phyloP scores from a whole-genome alignment of 305 asterid genomes.

The Rubia peregrina region DNA sequence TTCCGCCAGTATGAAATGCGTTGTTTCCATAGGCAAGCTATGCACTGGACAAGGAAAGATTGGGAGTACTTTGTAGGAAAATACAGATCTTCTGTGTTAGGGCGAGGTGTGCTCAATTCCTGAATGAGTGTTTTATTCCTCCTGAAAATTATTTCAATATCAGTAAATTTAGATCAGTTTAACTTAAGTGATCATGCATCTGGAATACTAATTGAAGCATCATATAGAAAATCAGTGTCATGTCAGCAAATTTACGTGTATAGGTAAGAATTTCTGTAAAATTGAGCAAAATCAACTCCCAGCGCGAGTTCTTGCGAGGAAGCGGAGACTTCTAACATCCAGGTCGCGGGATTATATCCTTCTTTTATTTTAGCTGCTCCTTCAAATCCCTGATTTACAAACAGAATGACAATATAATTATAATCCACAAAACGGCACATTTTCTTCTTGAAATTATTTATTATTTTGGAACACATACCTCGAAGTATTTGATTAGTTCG shows the following conservation, averaged over 20 bases:
- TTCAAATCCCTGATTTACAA: slow-evolving; percentile 33
- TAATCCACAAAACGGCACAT: not conserved
- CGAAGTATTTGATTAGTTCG: slow-evolving; percentile 60
- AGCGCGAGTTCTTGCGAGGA: slow-evolving; percentile 54
- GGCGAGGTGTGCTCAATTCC: slow-evolving; percentile 53
- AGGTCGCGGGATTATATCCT: slow-evolving; percentile 87
- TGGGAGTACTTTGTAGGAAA: slow-evolving; percentile 62
- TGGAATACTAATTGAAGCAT: not conserved
- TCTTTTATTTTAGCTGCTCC: slow-evolving; percentile 58
- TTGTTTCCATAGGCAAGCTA: slow-evolving; percentile 83
- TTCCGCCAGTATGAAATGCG: slow-evolving; percentile 79
- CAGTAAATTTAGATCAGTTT: not conserved
- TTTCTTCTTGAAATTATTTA: not conserved
- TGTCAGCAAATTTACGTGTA: slow-evolving; percentile 31
- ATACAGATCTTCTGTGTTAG: slow-evolving; percentile 49
- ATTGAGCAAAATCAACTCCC: slow-evolving; percentile 50
- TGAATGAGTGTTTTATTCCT: slow-evolving; percentile 61
- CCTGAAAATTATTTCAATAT: slow-evolving; percentile 28
- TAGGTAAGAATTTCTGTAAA: slow-evolving; percentile 62
- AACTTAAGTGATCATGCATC: not conserved
- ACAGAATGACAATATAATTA: not conserved
- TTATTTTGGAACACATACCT: slow-evolving; percentile 36
- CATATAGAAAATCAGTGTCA: not conserved
- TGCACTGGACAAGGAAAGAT: slow-evolving; percentile 55
- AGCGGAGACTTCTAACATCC: slow-evolving; percentile 89